Percentiles rank a stretch among this genome's conserved stretches.
These are phyloP conservation scores for Dimargaris xerosporica DNA, from an alignment of 192 early-diverging fungal species.

Conservation along the genomic window DNA sequence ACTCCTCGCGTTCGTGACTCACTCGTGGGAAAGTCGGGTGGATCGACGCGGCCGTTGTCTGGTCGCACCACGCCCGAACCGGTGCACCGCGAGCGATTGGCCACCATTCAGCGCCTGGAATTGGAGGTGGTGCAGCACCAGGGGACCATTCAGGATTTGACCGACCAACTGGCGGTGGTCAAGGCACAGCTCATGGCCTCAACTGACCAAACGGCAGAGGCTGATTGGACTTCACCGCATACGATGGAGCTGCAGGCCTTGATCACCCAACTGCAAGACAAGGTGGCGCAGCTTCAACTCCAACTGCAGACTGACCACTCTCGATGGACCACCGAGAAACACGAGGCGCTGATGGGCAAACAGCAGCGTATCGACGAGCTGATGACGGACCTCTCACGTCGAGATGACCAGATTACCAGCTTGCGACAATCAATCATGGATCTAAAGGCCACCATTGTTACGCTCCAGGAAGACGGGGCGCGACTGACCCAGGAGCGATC, in stretches of 20 bases:
- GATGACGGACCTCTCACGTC: neutral
- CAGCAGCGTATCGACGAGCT: slow-evolving; percentile 2
- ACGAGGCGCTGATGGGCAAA: neutral
- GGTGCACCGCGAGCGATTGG: neutral
- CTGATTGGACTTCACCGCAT: neutral
- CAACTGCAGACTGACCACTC: neutral
- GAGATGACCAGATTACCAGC: neutral
- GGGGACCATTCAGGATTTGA: neutral
- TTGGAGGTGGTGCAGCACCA: neutral
- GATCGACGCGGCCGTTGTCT: neutral
- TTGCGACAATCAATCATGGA: neutral
- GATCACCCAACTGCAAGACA: neutral
- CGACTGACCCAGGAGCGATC: no score
- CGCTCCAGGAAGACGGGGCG: no score
- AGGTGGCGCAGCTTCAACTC: neutral
- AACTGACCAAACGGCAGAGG: no score
- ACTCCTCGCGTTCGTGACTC: no score
- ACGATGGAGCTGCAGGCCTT: neutral
- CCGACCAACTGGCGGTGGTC: neutral
- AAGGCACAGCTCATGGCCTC: neutral
- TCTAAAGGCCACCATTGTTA: no score
- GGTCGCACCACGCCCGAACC: neutral
- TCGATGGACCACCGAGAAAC: neutral
- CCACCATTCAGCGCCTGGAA: neutral
- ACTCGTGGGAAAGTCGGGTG: neutral